These are phyloP conservation scores for Fusarium sp. DNA, from an alignment of 2,329 filamentous ascomycete genomes.

Conservation along the genomic window DNA sequence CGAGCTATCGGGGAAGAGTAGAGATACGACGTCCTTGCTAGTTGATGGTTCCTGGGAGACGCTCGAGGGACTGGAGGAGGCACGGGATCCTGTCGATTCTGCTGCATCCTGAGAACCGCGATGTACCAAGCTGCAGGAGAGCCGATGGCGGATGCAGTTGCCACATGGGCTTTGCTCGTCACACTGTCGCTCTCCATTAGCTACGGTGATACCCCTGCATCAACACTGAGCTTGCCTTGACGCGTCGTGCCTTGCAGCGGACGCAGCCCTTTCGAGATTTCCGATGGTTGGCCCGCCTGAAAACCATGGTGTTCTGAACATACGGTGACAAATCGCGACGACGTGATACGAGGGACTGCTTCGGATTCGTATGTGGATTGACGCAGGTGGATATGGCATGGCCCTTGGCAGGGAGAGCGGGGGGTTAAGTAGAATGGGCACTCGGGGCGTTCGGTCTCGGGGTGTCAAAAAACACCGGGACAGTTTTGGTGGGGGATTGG, in stretches of 20 bases:
- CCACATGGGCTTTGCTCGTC: not conserved
- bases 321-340: no score
- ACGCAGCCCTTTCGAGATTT: conserved; percentile 3
- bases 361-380: no score
- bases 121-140: not conserved
- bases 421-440: no score
- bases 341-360: no score
- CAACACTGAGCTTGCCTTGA: not conserved
- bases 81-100: not conserved
- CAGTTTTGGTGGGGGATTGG: no score
- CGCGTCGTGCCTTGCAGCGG: conserved; percentile 1
- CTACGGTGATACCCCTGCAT: not conserved
- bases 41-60: not conserved
- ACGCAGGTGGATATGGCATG: no score
- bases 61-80: no score
- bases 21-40: not conserved
- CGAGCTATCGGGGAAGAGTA: not conserved
- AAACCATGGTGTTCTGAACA: not conserved
- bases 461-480: no score
- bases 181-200: not conserved
- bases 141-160: not conserved
- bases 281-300: not conserved
- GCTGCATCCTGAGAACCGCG: not conserved
- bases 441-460: no score
- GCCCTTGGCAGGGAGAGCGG: no score